A percentile compares a stretch with the other conserved stretches of the same genome.
These are phyloP conservation scores for Leccinum cinnamomeum DNA, from an alignment of 1,284 basidiomycete genomes.

Conservation along the genomic window DNA sequence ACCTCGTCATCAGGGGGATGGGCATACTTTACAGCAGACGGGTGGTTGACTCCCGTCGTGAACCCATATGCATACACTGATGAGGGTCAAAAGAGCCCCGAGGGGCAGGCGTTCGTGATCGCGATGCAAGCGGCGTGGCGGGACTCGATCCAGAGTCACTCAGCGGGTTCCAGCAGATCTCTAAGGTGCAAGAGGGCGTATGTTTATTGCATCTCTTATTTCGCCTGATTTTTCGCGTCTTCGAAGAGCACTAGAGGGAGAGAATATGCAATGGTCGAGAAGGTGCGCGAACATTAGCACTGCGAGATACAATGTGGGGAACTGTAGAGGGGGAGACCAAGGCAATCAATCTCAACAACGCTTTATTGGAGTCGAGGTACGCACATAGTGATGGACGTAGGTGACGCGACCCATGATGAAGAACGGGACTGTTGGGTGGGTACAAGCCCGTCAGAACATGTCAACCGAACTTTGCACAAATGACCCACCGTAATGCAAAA, in stretches of 20 bases:
- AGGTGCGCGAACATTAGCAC: slow-evolving; percentile 90
- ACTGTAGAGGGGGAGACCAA: slow-evolving; percentile 40
- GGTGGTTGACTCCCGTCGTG: slow-evolving; percentile 71
- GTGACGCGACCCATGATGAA: slow-evolving; percentile 95
- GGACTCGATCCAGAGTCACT: slow-evolving; percentile 41
- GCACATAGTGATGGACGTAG: slow-evolving; percentile 85
- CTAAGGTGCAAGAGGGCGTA: neutral
- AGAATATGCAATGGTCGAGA: slow-evolving; percentile 91
- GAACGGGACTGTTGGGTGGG: slow-evolving; percentile 71
- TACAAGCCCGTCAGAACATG: neutral
- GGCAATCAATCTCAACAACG: neutral
- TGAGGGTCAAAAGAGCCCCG: slow-evolving; percentile 52
- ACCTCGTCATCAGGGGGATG: slow-evolving; percentile 11
- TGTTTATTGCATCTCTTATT: neutral
- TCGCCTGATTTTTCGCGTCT: too few species aligned
- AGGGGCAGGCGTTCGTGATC: slow-evolving; percentile 71
- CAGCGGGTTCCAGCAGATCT: neutral
- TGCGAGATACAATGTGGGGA: slow-evolving; percentile 95
- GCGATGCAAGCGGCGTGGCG: slow-evolving; percentile 68
- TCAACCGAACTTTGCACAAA: neutral
- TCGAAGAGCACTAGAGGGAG: slow-evolving; percentile 18
- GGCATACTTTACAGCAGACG: slow-evolving; percentile 47
- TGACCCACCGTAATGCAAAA: slow-evolving; percentile 80
- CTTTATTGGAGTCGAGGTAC: slow-evolving; percentile 29
- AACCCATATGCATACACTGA: slow-evolving; percentile 58